phyloP scores from a whole-genome alignment of 495 filamentous ascomycete genomes.

The Aspergillus incahuasiensis region DNA sequence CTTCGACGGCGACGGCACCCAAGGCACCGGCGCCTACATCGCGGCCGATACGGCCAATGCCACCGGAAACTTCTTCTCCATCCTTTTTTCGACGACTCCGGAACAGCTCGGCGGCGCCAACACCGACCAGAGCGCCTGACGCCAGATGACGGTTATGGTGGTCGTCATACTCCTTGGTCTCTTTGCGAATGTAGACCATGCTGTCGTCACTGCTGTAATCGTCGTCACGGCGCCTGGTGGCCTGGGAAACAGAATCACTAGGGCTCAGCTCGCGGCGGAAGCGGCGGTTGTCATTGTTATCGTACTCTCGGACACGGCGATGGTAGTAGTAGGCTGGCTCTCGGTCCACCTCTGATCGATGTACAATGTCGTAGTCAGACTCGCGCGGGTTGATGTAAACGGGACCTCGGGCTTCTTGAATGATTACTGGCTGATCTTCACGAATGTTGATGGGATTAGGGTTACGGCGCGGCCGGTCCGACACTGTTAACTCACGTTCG shows the following conservation, averaged over 20 bases:
- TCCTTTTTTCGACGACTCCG: conserved; percentile 60
- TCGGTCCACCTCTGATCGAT: conserved; percentile 54
- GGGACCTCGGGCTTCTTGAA: conserved; percentile 68
- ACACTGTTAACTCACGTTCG: conserved; percentile 45
- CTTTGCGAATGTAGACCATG: conserved; percentile 54
- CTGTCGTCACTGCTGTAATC: conserved; percentile 62
- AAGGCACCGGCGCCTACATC: conserved; percentile 75
- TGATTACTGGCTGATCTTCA: conserved; percentile 66
- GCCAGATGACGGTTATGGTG: conserved; percentile 77
- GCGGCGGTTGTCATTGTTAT: conserved; percentile 43
- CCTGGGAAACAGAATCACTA: conserved; percentile 55
- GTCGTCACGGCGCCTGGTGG: conserved; percentile 35
- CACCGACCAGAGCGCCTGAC: conserved; percentile 77
- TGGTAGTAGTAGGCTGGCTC: conserved; percentile 60
- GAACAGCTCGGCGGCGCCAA: conserved; percentile 69
- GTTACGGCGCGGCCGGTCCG: conserved; percentile 54
- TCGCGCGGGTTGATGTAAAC: conserved; percentile 63
- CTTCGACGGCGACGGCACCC: conserved; percentile 78
- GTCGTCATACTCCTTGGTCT: conserved; percentile 53
- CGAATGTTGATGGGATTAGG: conserved; percentile 64
- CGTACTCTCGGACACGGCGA: conserved; percentile 53
- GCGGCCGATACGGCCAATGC: conserved; percentile 62
- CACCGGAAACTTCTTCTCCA: conserved; percentile 53
- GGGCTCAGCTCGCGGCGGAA: conserved; percentile 53
- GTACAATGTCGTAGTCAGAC: conserved; percentile 62